phyloP scores from a whole-genome alignment of 176 grass and related monocot species.

The Tillandsia leiboldiana region DNA sequence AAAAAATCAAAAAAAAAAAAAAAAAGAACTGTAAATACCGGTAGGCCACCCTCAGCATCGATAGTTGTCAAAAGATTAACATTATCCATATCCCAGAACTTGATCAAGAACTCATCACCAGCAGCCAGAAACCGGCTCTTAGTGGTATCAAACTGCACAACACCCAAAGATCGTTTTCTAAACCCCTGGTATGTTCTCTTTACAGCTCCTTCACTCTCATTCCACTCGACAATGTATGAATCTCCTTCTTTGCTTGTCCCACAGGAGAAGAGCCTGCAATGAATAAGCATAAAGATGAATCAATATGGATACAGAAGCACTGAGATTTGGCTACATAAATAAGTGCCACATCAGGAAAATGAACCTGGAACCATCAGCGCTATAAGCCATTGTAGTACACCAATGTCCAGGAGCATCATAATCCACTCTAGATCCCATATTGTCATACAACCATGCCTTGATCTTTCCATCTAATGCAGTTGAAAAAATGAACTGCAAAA shows the following conservation, averaged over 20 bases:
- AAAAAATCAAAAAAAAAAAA: neutral
- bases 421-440: slow-evolving; percentile 96
- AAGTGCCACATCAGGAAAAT: slow-evolving; percentile 6
- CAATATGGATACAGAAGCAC: slow-evolving; percentile 12
- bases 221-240: slow-evolving; percentile 96
- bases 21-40: slow-evolving; percentile 30
- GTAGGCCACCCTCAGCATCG: slow-evolving; percentile 90
- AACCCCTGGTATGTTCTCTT: slow-evolving; percentile 98
- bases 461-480: slow-evolving; percentile 99
- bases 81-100: slow-evolving; percentile 99
- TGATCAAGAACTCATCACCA: slow-evolving; percentile 92
- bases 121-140: slow-evolving; percentile 83
- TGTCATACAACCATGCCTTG: slow-evolving; percentile 98
- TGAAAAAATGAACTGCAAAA: slow-evolving; percentile 88
- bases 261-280: slow-evolving; percentile 84
- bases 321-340: neutral
- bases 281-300: neutral
- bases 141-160: slow-evolving; percentile 98
- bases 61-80: slow-evolving; percentile 76
- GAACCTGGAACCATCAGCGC: slow-evolving; percentile 91
- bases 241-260: slow-evolving; percentile 99
- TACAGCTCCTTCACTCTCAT: slow-evolving; percentile 95
- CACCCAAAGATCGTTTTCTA: slow-evolving; percentile 75
- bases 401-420: slow-evolving; percentile 98
- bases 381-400: slow-evolving; percentile 99